Percentiles rank a stretch among this genome's conserved stretches.
Conservation (phyloP, 768 basidiomycete species). For the Steccherinum ochraceum region DNA sequence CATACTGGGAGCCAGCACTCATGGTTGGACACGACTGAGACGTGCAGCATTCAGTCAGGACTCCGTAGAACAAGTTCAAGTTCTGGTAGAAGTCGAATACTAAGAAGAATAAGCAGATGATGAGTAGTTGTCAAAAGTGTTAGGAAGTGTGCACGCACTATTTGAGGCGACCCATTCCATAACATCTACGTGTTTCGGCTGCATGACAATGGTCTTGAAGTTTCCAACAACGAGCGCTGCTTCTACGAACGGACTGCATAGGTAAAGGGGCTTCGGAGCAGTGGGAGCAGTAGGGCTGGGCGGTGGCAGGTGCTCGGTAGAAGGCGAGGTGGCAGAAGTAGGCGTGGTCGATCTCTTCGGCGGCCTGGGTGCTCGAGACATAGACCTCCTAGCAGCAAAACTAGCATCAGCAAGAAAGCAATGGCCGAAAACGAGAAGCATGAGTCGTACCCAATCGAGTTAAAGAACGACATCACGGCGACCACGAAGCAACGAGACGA, state of each 20-base stretch:
- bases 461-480: constrained; percentile 75
- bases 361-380: constrained; percentile 62
- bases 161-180: constrained; percentile 98
- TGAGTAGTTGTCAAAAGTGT: not conserved
- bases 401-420: constrained; percentile 1
- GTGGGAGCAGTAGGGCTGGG: constrained; percentile 36
- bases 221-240: constrained; percentile 95
- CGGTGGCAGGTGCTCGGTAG: constrained; percentile 32
- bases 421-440: constrained; percentile 1
- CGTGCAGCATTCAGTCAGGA: constrained; percentile 90
- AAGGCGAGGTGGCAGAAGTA: constrained; percentile 55
- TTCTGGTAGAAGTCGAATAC: constrained; percentile 98
- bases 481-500: too few species aligned
- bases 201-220: constrained; percentile 96
- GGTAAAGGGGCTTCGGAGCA: constrained; percentile 67
- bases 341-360: constrained; percentile 73
- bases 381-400: constrained; percentile 50
- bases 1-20: constrained; percentile 83
- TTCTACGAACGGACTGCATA: constrained; percentile 92
- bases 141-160: constrained; percentile 43
- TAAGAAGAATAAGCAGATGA: constrained; percentile 24
- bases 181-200: constrained; percentile 91
- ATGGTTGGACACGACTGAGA: constrained; percentile 86
- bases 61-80: constrained; percentile 94
- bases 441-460: constrained; percentile 64